phyloP scores from a whole-genome alignment of 176 grass and related monocot species.

The Rhipidocladum racemiflorum region DNA sequence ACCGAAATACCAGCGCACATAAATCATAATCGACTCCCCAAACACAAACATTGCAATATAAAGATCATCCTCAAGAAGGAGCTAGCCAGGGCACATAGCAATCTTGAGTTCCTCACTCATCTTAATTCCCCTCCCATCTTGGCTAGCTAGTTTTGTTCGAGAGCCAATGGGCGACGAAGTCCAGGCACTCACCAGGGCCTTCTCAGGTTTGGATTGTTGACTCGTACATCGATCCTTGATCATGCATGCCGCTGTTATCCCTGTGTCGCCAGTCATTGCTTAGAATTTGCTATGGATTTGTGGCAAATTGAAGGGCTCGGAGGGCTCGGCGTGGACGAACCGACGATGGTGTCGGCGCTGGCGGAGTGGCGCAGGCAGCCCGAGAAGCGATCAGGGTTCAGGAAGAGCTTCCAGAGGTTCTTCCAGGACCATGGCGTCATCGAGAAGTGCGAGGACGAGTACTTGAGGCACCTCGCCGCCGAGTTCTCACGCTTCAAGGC shows the following conservation, averaged over 20 bases:
- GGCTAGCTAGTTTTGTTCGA: neutral
- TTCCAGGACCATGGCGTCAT: slow-evolving; percentile 58
- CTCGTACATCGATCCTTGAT: neutral
- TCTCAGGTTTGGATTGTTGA: slow-evolving; percentile 56
- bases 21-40: slow-evolving; percentile 33
- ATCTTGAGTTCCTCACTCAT: neutral
- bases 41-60: slow-evolving; percentile 43
- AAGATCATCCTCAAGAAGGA: slow-evolving; percentile 26
- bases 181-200: slow-evolving; percentile 73
- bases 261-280: neutral
- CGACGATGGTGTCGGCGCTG: slow-evolving; percentile 56
- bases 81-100: slow-evolving; percentile 11
- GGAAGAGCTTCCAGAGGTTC: slow-evolving; percentile 54
- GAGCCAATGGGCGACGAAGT: slow-evolving; percentile 54
- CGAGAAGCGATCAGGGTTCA: slow-evolving; percentile 61
- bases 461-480: slow-evolving; percentile 46
- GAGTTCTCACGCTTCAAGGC: slow-evolving; percentile 90
- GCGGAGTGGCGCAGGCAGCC: slow-evolving; percentile 72
- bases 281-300: neutral
- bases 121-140: neutral
- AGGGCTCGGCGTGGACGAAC: slow-evolving; percentile 68
- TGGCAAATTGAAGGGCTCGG: slow-evolving; percentile 48
- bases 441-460: slow-evolving; percentile 67
- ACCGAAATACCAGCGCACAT: slow-evolving; percentile 5
- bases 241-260: neutral